Evolutionary conservation across 176 grass and related monocot genomes (phyloP), one percentile per base, ranked within the genome.

Genomic region (Tillandsia fasciculata): DNA sequence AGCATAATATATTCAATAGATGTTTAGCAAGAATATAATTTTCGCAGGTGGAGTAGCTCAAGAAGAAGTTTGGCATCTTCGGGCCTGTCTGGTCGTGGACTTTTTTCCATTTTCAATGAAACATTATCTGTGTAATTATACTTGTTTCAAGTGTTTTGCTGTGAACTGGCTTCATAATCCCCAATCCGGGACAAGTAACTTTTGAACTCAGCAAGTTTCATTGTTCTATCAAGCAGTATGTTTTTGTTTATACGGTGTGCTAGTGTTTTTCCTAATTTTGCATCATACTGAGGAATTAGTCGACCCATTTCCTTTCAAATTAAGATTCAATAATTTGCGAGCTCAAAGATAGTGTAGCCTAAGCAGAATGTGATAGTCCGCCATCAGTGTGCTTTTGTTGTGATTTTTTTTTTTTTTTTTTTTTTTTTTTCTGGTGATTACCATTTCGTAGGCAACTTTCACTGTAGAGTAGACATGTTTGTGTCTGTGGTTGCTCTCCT

Each of bases 91-190:
- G 27, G 9, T 53, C 24, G 26, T 78, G 53, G 33, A 75, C 28
- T 81, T 84, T 9, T 81, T 69, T 66, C 67, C n/a, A 58, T 77
- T 88, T 78, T 49, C 4, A 67, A 67, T 8, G 33, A n/a, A 12
- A 67, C 65, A 67, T 48, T 6, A 67, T 67, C 65, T 11, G 2
- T 67, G 42, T 22, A 49, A n/a, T 47, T 3, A 33, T 9, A 5
- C 13, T 76, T 68, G 54, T 23, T 77, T 81, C 24, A 83, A 82
- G 79, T 79, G 81, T 77, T 83, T 82, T 72, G 50, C 61, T 71
- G 74, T 75, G 82, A 67, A 52, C 81, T 81, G 81, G 70, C 53
- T 54, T 71, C 80, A 76, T 84, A 81, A 84, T 81, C 11, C 42
- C n/a, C 59, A 53, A 78, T 67, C 70, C 74, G 24, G 72, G 54